These are phyloP conservation scores for Teunomyces funiuensis DNA, from an alignment of 805 yeast species.

Conservation along the genomic window DNA sequence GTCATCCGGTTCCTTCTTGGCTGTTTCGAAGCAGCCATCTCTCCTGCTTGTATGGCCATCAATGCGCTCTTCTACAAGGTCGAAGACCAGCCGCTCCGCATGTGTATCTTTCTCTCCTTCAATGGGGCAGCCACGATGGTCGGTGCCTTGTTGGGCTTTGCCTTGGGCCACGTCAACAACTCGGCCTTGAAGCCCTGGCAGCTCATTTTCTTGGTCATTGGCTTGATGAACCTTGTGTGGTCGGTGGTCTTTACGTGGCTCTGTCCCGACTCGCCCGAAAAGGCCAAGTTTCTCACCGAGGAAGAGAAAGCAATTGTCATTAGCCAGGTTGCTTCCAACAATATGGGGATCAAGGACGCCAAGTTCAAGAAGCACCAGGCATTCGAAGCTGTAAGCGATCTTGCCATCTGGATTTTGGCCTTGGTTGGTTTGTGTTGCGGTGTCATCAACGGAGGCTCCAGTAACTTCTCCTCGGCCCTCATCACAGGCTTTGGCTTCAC, in stretches of 20 bases:
- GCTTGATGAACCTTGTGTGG: constrained; percentile 50
- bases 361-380: constrained; percentile 49
- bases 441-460: constrained; percentile 29
- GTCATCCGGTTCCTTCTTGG: constrained; percentile 55
- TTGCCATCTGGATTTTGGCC: constrained; percentile 19
- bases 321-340: constrained; percentile 46
- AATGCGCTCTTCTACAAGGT: constrained; percentile 64
- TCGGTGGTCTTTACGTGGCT: constrained; percentile 44
- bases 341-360: constrained; percentile 54
- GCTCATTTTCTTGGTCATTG: constrained; percentile 57
- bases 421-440: constrained; percentile 29
- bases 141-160: constrained; percentile 43
- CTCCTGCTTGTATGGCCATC: constrained; percentile 56
- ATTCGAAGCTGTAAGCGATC: constrained; percentile 23
- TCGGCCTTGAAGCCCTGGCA: constrained; percentile 52
- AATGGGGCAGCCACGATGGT: constrained; percentile 59
- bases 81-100: constrained; percentile 50
- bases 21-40: constrained; percentile 52
- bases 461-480: constrained; percentile 41
- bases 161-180: constrained; percentile 49
- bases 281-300: constrained; percentile 35
- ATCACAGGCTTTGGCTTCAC: constrained; percentile 52
- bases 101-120: constrained; percentile 56
- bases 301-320: constrained; percentile 43
- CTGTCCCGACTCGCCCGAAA: constrained; percentile 50